Conservation (phyloP, 257 asterid genomes). For the Primulina tabacum region DNA sequence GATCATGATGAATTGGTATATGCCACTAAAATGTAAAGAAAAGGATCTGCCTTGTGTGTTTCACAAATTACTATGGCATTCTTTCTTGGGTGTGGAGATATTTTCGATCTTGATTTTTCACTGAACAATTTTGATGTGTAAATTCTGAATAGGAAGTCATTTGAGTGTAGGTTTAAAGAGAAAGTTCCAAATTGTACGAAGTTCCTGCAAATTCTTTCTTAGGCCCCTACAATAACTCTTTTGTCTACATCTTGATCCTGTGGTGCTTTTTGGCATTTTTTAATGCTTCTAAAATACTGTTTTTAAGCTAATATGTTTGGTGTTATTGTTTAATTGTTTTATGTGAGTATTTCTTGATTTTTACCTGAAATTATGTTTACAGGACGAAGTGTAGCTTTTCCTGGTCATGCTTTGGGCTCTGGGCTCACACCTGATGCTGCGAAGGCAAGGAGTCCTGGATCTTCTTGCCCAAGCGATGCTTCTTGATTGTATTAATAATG, state of each 20-base stretch:
- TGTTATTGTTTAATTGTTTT: conserved; percentile 14
- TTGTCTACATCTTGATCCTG: conserved; percentile 8
- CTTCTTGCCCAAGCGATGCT: conserved; percentile 23
- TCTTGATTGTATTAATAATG: conserved; percentile 26
- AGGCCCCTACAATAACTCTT: conserved; percentile 3
- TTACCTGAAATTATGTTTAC: conserved; percentile 26
- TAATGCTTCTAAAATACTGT: conserved; percentile 1
- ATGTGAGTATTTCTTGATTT: conserved; percentile 15
- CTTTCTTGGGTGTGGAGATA: conserved; percentile 1
- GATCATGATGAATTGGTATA: conserved; percentile 11
- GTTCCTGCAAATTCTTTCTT: not conserved
- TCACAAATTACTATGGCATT: conserved; percentile 3
- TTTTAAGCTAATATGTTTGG: not conserved
- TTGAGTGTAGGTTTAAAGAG: conserved; percentile 1
- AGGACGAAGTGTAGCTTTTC: conserved; percentile 98
- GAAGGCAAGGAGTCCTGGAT: conserved; percentile 59
- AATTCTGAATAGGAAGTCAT: conserved; percentile 9
- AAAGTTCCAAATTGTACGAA: conserved; percentile 3
- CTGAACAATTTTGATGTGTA: not conserved
- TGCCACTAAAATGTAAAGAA: conserved; percentile 12
- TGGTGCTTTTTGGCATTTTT: not conserved
- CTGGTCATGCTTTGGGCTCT: conserved; percentile 95
- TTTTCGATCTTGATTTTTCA: conserved; percentile 1
- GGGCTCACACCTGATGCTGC: conserved; percentile 88
- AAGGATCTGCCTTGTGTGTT: not conserved